Evolutionary conservation across 129 eudicot species (phyloP).

Genomic region (Silybum marianum): DNA sequence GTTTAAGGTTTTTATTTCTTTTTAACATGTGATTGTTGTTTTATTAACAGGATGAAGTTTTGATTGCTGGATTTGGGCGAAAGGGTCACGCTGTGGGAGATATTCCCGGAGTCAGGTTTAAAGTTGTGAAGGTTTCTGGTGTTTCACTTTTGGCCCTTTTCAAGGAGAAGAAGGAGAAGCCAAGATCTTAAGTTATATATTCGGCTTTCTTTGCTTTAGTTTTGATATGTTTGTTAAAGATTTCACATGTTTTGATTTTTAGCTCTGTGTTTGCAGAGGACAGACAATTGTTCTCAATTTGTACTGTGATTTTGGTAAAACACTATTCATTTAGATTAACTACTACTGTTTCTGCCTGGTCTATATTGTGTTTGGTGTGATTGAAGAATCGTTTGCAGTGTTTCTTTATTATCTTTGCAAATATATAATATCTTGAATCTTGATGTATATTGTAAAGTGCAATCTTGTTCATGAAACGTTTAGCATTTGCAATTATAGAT

Average conservation of each 20-base stretch:
- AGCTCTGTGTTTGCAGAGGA: slow-evolving; percentile 27
- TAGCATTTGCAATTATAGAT: no score
- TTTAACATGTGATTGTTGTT: not conserved
- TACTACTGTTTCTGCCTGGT: slow-evolving; percentile 2
- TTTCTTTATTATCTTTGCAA: no score
- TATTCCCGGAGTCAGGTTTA: slow-evolving; percentile 74
- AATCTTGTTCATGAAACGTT: no score
- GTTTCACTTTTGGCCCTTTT: slow-evolving; percentile 67
- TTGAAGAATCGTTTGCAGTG: not conserved
- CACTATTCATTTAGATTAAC: slow-evolving; percentile 28
- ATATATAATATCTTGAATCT: not conserved
- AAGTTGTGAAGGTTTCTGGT: slow-evolving; percentile 77
- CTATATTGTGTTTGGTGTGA: not conserved
- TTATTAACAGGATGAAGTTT: slow-evolving; percentile 54
- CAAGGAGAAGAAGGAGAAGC: slow-evolving; percentile 73
- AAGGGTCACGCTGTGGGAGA: slow-evolving; percentile 80
- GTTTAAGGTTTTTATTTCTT: not conserved
- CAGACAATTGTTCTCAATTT: slow-evolving; percentile 31
- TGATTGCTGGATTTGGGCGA: slow-evolving; percentile 75
- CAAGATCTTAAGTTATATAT: slow-evolving; percentile 53
- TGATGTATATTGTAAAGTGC: no score
- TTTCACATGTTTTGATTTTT: slow-evolving; percentile 22
- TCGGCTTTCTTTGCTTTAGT: not conserved
- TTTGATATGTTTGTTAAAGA: slow-evolving; percentile 24
- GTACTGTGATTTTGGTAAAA: slow-evolving; percentile 37